A percentile compares a stretch with the other conserved stretches of the same genome.
Evolutionary conservation across 2,329 filamentous ascomycete species (phyloP).

Genomic region (Fusarium papillatum): DNA sequence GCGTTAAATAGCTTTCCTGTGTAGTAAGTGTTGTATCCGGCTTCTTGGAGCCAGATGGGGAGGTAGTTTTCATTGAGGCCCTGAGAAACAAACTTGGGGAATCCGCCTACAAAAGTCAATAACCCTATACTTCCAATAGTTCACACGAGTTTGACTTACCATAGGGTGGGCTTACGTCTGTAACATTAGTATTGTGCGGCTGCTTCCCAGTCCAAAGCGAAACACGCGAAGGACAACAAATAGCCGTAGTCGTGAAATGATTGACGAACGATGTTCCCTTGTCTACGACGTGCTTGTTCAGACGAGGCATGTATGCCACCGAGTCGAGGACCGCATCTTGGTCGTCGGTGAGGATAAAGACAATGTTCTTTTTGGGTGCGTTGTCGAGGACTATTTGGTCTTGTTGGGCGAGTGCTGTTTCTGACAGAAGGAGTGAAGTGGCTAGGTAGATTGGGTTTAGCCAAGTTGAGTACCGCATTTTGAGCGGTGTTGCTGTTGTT

Average conservation of each 20-base stretch:
- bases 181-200: conserved; percentile 81
- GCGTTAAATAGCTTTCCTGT: conserved; percentile 81
- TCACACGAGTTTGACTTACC: conserved; percentile 48
- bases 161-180: conserved; percentile 65
- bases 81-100: conserved; percentile 74
- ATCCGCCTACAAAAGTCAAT: conserved; percentile 53
- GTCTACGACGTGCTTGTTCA: conserved; percentile 68
- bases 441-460: conserved; percentile 8
- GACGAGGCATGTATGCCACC: conserved; percentile 69
- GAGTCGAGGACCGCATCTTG: conserved; percentile 75
- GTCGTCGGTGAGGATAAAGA: conserved; percentile 78
- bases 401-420: neutral
- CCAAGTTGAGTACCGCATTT: conserved; percentile 28
- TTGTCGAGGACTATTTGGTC: neutral
- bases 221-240: conserved; percentile 78
- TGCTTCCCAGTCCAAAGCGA: conserved; percentile 75
- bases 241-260: conserved; percentile 76
- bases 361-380: conserved; percentile 61
- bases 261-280: conserved; percentile 71
- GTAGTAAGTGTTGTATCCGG: conserved; percentile 80
- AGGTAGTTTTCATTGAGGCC: conserved; percentile 78
- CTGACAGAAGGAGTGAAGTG: neutral
- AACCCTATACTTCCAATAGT: neutral
- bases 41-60: conserved; percentile 78
- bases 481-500: neutral